Conservation (phyloP, 169 alveolate genomes). For the Cystoisospora suis region DNA sequence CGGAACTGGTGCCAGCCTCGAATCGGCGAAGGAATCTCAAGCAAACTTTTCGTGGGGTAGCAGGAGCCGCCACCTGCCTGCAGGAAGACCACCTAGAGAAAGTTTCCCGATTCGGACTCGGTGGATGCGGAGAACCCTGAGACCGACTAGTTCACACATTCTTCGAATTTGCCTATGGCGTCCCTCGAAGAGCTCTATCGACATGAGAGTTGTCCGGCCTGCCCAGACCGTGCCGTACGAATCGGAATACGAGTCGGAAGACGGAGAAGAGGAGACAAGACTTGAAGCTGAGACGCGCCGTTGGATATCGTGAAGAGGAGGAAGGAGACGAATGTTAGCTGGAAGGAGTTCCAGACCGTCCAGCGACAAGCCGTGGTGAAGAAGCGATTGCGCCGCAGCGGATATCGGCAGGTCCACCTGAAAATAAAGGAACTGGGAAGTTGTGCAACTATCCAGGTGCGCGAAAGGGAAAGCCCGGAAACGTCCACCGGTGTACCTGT, state of each 20-base stretch:
- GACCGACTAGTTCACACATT: conserved; percentile 51
- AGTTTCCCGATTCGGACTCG: conserved; percentile 37
- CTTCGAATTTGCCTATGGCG: conserved; percentile 30
- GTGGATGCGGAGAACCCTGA: conserved; percentile 33
- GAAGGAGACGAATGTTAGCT: neutral
- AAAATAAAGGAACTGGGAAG: neutral
- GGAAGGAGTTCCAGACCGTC: conserved; percentile 49
- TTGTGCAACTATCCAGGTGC: neutral
- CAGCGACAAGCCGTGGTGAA: conserved; percentile 32
- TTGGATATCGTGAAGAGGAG: too few relatives aligned
- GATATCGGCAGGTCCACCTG: conserved; percentile 45
- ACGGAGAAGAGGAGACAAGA: too few relatives aligned
- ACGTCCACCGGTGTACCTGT: too few relatives aligned
- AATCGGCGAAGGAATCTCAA: neutral
- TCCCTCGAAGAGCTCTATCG: conserved; percentile 22
- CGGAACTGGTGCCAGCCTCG: too few relatives aligned
- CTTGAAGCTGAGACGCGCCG: too few relatives aligned
- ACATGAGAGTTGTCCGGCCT: neutral
- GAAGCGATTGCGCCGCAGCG: conserved; percentile 4
- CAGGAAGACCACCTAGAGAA: neutral
- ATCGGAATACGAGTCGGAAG: too few relatives aligned
- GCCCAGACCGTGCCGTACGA: neutral
- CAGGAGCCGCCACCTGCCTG: conserved; percentile 31
- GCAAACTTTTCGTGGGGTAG: conserved; percentile 13
- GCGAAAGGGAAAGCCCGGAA: too few relatives aligned